Base-by-base conservation (phyloP, 495 filamentous ascomycete genomes). In the Talaromyces borbonicus region DNA sequence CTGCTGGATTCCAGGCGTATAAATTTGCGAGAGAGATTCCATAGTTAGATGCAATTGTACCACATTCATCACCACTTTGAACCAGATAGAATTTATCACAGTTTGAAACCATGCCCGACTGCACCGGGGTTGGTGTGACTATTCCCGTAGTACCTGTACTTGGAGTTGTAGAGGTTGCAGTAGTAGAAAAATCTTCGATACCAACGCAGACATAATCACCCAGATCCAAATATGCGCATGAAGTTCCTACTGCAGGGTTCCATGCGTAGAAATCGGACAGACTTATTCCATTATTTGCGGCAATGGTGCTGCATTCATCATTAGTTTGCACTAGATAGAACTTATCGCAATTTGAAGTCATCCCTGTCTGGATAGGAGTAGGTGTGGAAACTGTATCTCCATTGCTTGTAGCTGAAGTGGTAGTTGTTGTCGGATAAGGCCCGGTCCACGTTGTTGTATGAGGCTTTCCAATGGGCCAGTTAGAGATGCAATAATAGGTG, bases 251-350 rank as follows among this genome's bases (percentile, higher is more conserved):
- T 11, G 50, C 48, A 5, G 53, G 50, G 36, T 55, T 55, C 43
- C 49, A 48, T 3, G 26, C 37, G 30, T 48, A 49, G 12, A 52
- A 48, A 15, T 46, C n/a, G 19, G 30, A 12, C 2, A 39, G 24
- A 15, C 39, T 25, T 31, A 50, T 45, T 31, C 12, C 24, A 18
- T 3, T 1, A 9, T 30, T 9, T 3, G 9, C 14, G 1, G 42
- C 42, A 2, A 45, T 16, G 4, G 14, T 24, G 12, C 8, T 11
- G 15, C 42, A 45, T 8, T 18, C 8, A 15, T 45, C 70, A 23
- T 51, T 64, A 18, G 58, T 63, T 47, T 76, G 67, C 33, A 65
- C 48, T 8, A 59, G 60, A 47, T 85, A 84, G 47, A 83, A 83
- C 0, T 50, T 27, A 52, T 85, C 77, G 48, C 70, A 81, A 8